phyloP scores from a whole-genome alignment of 2,329 filamentous ascomycete species.

The Penicillium sp. region DNA sequence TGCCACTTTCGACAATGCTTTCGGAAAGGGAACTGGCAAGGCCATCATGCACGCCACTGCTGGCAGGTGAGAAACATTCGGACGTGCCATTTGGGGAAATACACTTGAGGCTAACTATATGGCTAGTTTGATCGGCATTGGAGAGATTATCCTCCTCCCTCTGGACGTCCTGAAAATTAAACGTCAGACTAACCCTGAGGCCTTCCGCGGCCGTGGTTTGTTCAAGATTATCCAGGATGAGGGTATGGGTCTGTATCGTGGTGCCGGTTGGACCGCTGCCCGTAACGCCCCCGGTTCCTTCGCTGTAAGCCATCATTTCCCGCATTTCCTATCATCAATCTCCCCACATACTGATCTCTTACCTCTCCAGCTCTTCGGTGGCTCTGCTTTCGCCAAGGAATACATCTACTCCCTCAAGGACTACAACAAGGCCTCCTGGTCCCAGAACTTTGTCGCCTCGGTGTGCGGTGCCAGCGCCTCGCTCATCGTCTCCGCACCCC shows the following conservation, averaged over 20 bases:
- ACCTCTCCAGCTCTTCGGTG: slow-evolving; percentile 77
- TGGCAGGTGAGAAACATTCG: slow-evolving; percentile 65
- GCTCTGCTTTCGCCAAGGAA: slow-evolving; percentile 95
- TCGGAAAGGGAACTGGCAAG: slow-evolving; percentile 97
- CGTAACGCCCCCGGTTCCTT: slow-evolving; percentile 97
- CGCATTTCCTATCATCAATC: not conserved
- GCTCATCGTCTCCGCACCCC: slow-evolving; percentile 90
- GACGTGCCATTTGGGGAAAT: too few relatives aligned
- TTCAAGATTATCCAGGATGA: slow-evolving; percentile 89
- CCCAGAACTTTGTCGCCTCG: slow-evolving; percentile 96
- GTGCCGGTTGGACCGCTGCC: slow-evolving; percentile 96
- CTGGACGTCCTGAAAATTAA: slow-evolving; percentile 99
- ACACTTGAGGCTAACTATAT: slow-evolving; percentile 12
- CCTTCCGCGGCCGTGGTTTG: slow-evolving; percentile 90
- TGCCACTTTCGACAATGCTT: slow-evolving; percentile 79
- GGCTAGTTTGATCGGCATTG: slow-evolving; percentile 84
- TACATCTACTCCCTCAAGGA: slow-evolving; percentile 87
- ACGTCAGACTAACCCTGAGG: slow-evolving; percentile 97
- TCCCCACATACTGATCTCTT: not conserved
- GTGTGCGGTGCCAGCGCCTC: slow-evolving; percentile 93
- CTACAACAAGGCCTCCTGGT: slow-evolving; percentile 94
- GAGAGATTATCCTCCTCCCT: slow-evolving; percentile 92
- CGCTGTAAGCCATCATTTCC: slow-evolving; percentile 65
- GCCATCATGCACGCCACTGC: slow-evolving; percentile 97
- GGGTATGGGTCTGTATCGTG: slow-evolving; percentile 92